These are phyloP conservation scores for Neopestalotiopsis clavispora DNA, from an alignment of 2,329 filamentous ascomycete genomes.

Conservation along the genomic window DNA sequence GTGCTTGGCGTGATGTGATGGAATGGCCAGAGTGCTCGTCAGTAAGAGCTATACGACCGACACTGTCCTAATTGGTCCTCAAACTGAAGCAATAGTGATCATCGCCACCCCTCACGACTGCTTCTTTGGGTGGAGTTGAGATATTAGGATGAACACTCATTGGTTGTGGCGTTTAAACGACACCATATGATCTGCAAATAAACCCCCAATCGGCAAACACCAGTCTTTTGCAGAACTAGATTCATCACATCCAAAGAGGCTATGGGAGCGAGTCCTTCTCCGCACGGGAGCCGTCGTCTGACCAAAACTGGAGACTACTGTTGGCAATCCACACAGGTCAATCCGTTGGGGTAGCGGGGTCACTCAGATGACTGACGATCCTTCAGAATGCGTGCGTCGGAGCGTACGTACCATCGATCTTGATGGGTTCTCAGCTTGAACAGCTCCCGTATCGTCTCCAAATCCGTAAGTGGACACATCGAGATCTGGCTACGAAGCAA, in stretches of 20 bases:
- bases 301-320: constrained; percentile 26
- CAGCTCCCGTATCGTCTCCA: background rate
- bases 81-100: background rate
- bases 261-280: constrained; percentile 7
- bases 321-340: constrained; percentile 22
- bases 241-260: constrained; percentile 13
- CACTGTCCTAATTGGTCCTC: background rate
- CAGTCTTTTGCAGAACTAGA: background rate
- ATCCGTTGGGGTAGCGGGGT: constrained; percentile 31
- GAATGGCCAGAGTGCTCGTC: background rate
- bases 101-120: background rate
- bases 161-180: background rate
- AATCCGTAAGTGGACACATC: background rate
- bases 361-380: constrained; percentile 25
- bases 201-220: background rate
- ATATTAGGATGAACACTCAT: constrained; percentile 2
- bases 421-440: constrained; percentile 1
- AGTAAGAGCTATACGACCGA: background rate
- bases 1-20: background rate
- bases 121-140: constrained; percentile 1
- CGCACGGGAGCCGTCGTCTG: constrained; percentile 25
- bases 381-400: background rate
- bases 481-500: background rate
- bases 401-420: background rate
- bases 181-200: constrained; percentile 3